Evolutionary conservation across 257 asterid genomes (phyloP).

Genomic region (Petrea volubilis): DNA sequence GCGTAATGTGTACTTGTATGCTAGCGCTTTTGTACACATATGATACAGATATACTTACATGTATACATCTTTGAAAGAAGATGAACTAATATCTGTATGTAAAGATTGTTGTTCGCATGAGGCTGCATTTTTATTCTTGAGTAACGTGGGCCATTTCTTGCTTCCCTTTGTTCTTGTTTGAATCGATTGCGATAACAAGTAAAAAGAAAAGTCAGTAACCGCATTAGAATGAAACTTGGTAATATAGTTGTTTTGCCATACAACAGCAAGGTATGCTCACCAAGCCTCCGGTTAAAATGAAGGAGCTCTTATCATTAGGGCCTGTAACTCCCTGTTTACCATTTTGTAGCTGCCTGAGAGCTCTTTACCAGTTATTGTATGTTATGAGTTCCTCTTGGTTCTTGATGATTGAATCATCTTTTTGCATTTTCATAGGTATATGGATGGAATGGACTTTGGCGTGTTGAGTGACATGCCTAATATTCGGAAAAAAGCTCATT

Average conservation of each 20-base stretch:
- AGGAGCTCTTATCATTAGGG: background rate
- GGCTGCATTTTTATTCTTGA: background rate
- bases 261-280: background rate
- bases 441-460: conserved; percentile 76
- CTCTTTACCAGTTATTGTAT: background rate
- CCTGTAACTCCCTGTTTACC: background rate
- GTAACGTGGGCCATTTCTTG: background rate
- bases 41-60: background rate
- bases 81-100: background rate
- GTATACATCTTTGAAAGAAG: background rate
- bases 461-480: conserved; percentile 75
- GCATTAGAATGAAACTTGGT: background rate
- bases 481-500: conserved; percentile 66
- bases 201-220: background rate
- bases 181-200: background rate
- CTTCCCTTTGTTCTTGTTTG: background rate
- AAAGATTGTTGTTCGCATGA: background rate
- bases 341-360: background rate
- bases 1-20: background rate
- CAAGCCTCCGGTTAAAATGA: background rate
- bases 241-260: background rate
- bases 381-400: conserved; percentile 2
- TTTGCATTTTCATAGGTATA: conserved; percentile 46
- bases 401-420: background rate
- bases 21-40: background rate